Evolutionary conservation across 2,329 filamentous ascomycete species (phyloP).

Genomic region (Amauroascus verrucosus): DNA sequence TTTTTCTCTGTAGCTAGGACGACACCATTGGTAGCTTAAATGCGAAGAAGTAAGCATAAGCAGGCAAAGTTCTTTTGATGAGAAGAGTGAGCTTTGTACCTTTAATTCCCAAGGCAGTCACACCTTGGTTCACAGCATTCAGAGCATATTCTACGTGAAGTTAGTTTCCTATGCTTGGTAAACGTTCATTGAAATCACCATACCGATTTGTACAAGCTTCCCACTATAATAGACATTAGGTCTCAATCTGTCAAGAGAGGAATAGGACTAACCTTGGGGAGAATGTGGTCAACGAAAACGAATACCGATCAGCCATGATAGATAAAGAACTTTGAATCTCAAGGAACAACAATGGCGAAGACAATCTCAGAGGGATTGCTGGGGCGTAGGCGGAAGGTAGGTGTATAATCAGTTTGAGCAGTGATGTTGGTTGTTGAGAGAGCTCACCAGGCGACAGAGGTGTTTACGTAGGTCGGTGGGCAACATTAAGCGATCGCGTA

Average conservation of each 20-base stretch:
- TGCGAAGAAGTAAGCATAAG: constrained; percentile 10
- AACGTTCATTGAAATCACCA: constrained; percentile 18
- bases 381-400: not conserved
- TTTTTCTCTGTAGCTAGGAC: constrained; percentile 99
- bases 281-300: constrained; percentile 98
- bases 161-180: constrained; percentile 12
- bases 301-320: constrained; percentile 99
- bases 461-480: constrained; percentile 26
- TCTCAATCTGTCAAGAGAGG: constrained; percentile 16
- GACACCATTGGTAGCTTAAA: constrained; percentile 87
- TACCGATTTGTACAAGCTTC: constrained; percentile 98
- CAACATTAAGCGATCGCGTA: constrained; percentile 20
- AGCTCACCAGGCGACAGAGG: constrained; percentile 23
- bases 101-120: constrained; percentile 97
- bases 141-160: constrained; percentile 77
- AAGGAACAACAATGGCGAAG: not conserved
- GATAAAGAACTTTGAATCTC: too few species aligned
- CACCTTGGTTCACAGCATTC: constrained; percentile 98
- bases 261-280: constrained; percentile 72
- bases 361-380: not conserved
- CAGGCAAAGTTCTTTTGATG: not conserved
- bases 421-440: constrained; percentile 7
- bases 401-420: not conserved
- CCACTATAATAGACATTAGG: constrained; percentile 57
- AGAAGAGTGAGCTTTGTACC: constrained; percentile 43